These are phyloP conservation scores for Phytopythium mirpurense DNA, from an alignment of 352 stramenopile species.

Conservation along the genomic window DNA sequence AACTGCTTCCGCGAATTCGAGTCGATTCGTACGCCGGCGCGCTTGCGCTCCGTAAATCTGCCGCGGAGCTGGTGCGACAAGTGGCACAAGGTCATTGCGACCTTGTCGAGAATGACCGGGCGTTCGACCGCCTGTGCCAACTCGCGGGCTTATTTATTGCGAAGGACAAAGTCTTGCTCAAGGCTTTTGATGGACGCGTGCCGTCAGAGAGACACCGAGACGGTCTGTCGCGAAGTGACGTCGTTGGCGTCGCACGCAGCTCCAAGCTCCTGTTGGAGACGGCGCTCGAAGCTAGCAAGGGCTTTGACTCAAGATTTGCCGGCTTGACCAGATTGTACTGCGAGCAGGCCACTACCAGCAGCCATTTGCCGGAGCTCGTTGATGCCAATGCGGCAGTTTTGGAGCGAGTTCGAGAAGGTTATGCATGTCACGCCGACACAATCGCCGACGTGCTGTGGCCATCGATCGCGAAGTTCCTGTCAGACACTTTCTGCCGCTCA, in stretches of 20 bases:
- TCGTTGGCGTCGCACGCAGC: constrained; percentile 17
- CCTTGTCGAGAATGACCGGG: constrained; percentile 24
- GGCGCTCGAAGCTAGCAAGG: constrained; percentile 22
- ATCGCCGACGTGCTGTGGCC: constrained; percentile 33
- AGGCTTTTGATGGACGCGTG: neutral
- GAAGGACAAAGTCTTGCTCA: constrained; percentile 26
- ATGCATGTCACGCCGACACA: constrained; percentile 15
- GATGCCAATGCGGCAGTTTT: constrained; percentile 18
- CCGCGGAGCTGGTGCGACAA: constrained; percentile 24
- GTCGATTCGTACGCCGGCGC: constrained; percentile 32
- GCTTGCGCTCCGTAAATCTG: constrained; percentile 27
- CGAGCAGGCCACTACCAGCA: constrained; percentile 15
- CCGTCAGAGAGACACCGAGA: neutral
- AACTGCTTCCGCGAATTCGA: constrained; percentile 40
- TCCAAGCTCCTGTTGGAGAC: constrained; percentile 31
- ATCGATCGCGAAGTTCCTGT: constrained; percentile 19
- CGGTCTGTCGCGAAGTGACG: neutral
- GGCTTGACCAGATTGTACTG: constrained; percentile 29
- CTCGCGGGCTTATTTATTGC: constrained; percentile 30
- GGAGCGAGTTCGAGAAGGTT: constrained; percentile 19
- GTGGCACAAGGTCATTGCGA: constrained; percentile 26
- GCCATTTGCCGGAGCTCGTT: constrained; percentile 12
- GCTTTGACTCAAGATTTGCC: constrained; percentile 28
- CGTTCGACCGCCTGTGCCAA: constrained; percentile 30
- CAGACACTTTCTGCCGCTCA: neutral